Base-by-base conservation (phyloP, 352 stramenopile species). In the Globisporangium mamillatum region DNA sequence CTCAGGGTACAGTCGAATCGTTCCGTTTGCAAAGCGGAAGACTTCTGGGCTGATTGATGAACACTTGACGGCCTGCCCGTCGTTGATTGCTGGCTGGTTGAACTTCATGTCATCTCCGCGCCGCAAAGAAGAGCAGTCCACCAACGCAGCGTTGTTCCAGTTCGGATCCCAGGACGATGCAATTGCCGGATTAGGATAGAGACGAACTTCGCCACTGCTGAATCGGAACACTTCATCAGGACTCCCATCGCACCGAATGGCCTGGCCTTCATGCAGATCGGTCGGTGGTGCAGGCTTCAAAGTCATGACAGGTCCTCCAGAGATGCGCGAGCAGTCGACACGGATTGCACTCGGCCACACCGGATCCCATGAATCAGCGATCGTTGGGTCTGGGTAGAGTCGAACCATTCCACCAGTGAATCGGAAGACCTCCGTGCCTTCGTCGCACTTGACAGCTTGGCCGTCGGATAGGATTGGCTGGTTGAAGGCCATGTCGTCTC, bases 301-400 rank as follows among this genome's bases (percentile, higher is more conserved):
- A 16, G 44, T 38, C 24, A 60, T 68, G 48, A 71, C 57, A 4
- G 59, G 16, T 20, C 72, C 72, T 1, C 34, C 46, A 18, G 46
- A 25, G 2, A 75, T 20, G n/a, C 24, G 24, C 27, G 62, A 50
- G 56, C 73, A 78, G 60, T 74, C 62, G 3, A 75, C 66, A 12
- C 59, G 25, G 14, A 67, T 24, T 6, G 24, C 34, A n/a, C 27
- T 25, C 41, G n/a, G 10, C 66, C 63, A 76, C n/a, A 54, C 61
- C 22, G 63, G 36, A n/a, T 75, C 71, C 73, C 73, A 79, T 20
- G 73, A 79, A 2, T 34, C 22, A 10, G 70, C 70, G 24, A 79
- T 58, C 0, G 22, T 36, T 14, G 63, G 52, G 12, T 63, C 64
- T 29, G 70, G 64, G 54, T 76, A 79, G 56, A 50, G 65, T 5